These are phyloP conservation scores for Saccharomycopsis javanensis DNA, from an alignment of 805 yeast genomes.

Conservation along the genomic window DNA sequence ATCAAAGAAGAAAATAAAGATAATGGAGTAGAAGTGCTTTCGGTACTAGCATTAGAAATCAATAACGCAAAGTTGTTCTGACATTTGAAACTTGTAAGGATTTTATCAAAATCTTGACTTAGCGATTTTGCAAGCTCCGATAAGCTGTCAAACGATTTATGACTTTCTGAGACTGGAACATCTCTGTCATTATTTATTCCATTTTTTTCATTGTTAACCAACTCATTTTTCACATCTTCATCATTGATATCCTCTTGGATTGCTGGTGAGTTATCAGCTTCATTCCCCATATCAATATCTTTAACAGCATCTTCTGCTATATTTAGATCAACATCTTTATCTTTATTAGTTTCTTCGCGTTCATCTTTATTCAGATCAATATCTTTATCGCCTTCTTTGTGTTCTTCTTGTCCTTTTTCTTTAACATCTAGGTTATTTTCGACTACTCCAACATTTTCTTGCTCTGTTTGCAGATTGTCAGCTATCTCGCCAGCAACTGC, in stretches of 20 bases:
- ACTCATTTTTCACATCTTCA: too few relatives aligned
- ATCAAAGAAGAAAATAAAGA: slow-evolving; percentile 75
- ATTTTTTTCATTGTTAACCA: background rate
- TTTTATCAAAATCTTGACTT: slow-evolving; percentile 49
- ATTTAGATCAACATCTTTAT: slow-evolving; percentile 6
- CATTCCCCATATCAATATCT: too few relatives aligned
- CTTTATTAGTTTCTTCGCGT: background rate
- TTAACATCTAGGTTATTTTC: too few relatives aligned
- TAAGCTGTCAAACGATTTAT: slow-evolving; percentile 6
- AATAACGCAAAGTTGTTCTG: slow-evolving; percentile 59
- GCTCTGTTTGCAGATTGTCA: background rate
- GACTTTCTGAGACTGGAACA: background rate
- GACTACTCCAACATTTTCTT: background rate
- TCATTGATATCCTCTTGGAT: too few relatives aligned
- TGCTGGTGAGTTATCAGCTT: too few relatives aligned
- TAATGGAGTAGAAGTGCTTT: slow-evolving; percentile 33
- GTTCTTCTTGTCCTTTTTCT: too few relatives aligned
- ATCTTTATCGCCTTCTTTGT: too few relatives aligned
- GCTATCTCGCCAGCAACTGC: background rate
- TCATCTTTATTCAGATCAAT: too few relatives aligned
- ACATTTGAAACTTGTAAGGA: slow-evolving; percentile 41
- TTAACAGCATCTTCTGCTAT: too few relatives aligned
- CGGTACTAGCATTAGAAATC: slow-evolving; percentile 38
- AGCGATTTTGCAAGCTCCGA: slow-evolving; percentile 33
- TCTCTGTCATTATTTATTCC: background rate